Evolutionary conservation across 306 rosid species (phyloP).

Genomic region (Inga oerstediana): DNA sequence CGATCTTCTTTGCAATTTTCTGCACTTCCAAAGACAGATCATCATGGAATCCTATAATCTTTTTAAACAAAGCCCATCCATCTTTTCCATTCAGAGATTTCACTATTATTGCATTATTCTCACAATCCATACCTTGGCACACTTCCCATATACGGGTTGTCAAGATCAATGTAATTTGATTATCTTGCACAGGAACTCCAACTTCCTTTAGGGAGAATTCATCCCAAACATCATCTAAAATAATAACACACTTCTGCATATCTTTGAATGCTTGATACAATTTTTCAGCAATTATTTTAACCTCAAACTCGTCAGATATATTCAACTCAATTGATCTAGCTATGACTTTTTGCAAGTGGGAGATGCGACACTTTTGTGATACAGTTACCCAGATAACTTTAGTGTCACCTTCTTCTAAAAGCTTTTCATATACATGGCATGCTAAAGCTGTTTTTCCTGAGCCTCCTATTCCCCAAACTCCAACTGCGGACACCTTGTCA

Average conservation of each 20-base stretch:
- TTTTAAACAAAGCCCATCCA: not conserved
- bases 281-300: not conserved
- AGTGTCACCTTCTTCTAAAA: not conserved
- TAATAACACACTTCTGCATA: not conserved
- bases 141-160: not conserved
- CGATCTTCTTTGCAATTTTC: rapidly evolving
- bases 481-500: not conserved
- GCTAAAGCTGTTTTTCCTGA: not conserved
- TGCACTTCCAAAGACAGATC: rapidly evolving
- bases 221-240: not conserved
- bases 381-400: not conserved
- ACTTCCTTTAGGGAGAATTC: not conserved
- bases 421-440: not conserved
- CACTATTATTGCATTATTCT: rapidly evolving
- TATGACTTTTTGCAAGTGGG: not conserved
- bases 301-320: not conserved
- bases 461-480: not conserved
- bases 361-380: not conserved
- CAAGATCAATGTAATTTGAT: not conserved
- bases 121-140: not conserved
- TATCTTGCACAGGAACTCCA: not conserved
- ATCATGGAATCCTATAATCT: rapidly evolving
- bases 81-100: rapidly evolving
- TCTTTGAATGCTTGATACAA: not conserved
- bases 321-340: not conserved